These are phyloP conservation scores for Penicillium soppii DNA, from an alignment of 495 filamentous ascomycete genomes.

Conservation along the genomic window DNA sequence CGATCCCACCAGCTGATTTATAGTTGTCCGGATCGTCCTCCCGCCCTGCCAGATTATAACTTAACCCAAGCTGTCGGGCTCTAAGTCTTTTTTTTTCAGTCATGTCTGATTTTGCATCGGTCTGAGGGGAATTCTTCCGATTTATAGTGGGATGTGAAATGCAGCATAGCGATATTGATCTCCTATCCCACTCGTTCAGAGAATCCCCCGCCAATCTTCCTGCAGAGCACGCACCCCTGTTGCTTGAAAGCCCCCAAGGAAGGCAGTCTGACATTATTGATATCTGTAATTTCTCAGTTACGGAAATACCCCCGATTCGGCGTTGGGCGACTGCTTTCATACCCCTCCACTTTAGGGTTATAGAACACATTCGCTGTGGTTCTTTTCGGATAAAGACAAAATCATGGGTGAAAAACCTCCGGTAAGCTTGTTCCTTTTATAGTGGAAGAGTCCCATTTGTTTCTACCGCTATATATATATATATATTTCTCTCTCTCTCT, in stretches of 20 bases:
- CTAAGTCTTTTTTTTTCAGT: slow-evolving; percentile 2
- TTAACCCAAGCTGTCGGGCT: slow-evolving; percentile 48
- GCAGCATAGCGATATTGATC: slow-evolving; percentile 12
- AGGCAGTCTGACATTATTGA: background rate
- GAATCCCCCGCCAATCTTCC: slow-evolving; percentile 8
- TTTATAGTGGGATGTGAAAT: slow-evolving; percentile 14
- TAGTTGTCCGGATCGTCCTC: slow-evolving; percentile 34
- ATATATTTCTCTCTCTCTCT: background rate
- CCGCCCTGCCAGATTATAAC: slow-evolving; percentile 43
- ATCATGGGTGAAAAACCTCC: slow-evolving; percentile 23
- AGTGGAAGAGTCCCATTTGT: background rate
- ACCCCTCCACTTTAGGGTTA: slow-evolving; percentile 12
- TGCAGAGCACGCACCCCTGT: background rate
- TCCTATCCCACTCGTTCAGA: slow-evolving; percentile 6
- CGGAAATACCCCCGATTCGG: slow-evolving; percentile 3
- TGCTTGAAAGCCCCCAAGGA: slow-evolving; percentile 1
- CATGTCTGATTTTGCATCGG: slow-evolving; percentile 7
- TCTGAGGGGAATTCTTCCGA: background rate
- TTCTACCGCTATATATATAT: background rate
- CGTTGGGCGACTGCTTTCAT: background rate
- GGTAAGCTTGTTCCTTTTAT: slow-evolving; percentile 16
- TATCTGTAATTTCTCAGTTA: background rate
- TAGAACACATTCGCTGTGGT: slow-evolving; percentile 8
- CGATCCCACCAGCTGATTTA: slow-evolving; percentile 24
- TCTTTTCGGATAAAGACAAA: slow-evolving; percentile 7